Evolutionary conservation across 2,329 filamentous ascomycete species (phyloP).

Genomic region (Talaromyces sp.): DNA sequence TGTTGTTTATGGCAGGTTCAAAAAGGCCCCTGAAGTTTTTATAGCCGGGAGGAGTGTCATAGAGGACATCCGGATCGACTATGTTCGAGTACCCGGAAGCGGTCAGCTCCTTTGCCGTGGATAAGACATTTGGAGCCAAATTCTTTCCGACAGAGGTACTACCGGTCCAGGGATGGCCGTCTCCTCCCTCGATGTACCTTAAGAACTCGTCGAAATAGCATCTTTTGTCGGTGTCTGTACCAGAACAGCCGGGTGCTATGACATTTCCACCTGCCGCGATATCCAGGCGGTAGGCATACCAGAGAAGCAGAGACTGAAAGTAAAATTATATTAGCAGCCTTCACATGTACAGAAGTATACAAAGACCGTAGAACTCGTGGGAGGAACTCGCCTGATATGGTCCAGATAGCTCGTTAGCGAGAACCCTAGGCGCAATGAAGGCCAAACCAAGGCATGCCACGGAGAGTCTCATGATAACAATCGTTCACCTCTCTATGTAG

Average conservation of each 20-base stretch:
- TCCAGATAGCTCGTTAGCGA: not conserved
- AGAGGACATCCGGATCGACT: not conserved
- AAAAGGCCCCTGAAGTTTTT: not conserved
- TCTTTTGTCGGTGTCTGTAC: not conserved
- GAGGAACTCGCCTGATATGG: not conserved
- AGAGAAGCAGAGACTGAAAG: not conserved
- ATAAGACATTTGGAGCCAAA: not conserved
- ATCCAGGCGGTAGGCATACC: not conserved
- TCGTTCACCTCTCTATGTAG: too few relatives aligned
- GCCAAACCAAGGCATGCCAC: not conserved
- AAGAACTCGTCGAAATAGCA: not conserved
- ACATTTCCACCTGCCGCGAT: not conserved
- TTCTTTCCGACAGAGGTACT: not conserved
- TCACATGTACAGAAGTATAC: not conserved
- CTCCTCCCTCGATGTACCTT: not conserved
- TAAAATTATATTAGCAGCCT: not conserved
- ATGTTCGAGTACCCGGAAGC: not conserved
- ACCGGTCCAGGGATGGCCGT: not conserved
- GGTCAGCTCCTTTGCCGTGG: not conserved
- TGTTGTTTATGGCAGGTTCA: not conserved
- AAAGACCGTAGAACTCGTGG: not conserved
- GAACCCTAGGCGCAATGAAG: not conserved
- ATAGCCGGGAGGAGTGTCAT: not conserved
- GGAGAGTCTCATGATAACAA: too few relatives aligned
- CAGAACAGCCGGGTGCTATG: not conserved